A percentile compares a stretch with the other conserved stretches of the same genome.
These are phyloP conservation scores for Hypoxylon cercidicola DNA, from an alignment of 495 filamentous ascomycete species.

Conservation along the genomic window DNA sequence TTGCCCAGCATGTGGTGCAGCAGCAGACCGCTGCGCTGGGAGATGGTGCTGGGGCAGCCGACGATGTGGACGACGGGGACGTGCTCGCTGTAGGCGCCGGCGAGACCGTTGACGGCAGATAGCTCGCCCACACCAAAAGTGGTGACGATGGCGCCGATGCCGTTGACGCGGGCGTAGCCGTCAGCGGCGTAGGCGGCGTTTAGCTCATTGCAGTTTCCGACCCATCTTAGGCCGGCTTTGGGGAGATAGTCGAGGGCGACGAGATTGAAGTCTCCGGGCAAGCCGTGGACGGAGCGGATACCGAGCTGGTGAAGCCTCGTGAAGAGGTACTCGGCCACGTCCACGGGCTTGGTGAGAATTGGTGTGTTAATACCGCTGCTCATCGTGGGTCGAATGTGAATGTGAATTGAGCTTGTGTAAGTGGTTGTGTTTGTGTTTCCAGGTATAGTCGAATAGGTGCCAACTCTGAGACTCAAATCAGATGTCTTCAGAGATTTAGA, in stretches of 20 bases:
- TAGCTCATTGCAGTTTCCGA: slow-evolving; percentile 83
- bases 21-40: slow-evolving; percentile 71
- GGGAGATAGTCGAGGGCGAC: slow-evolving; percentile 73
- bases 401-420: background rate
- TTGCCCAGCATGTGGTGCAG: slow-evolving; percentile 95
- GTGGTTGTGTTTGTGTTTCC: too few relatives aligned
- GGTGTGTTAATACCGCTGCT: slow-evolving; percentile 46
- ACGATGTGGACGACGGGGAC: slow-evolving; percentile 86
- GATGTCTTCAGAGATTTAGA: background rate
- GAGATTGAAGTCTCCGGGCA: slow-evolving; percentile 85
- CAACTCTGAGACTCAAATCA: background rate
- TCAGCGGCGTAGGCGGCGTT: slow-evolving; percentile 88
- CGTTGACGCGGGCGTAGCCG: slow-evolving; percentile 80
- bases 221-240: slow-evolving; percentile 73
- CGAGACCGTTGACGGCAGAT: slow-evolving; percentile 77
- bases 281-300: slow-evolving; percentile 72
- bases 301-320: slow-evolving; percentile 74
- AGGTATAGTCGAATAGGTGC: background rate
- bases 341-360: slow-evolving; percentile 56
- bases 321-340: slow-evolving; percentile 73
- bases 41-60: slow-evolving; percentile 70
- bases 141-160: slow-evolving; percentile 76
- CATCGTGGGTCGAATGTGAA: slow-evolving; percentile 33
- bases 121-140: slow-evolving; percentile 86
- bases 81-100: slow-evolving; percentile 77